phyloP scores from a whole-genome alignment of 306 rosid genomes.

The Citrullus amarus region DNA sequence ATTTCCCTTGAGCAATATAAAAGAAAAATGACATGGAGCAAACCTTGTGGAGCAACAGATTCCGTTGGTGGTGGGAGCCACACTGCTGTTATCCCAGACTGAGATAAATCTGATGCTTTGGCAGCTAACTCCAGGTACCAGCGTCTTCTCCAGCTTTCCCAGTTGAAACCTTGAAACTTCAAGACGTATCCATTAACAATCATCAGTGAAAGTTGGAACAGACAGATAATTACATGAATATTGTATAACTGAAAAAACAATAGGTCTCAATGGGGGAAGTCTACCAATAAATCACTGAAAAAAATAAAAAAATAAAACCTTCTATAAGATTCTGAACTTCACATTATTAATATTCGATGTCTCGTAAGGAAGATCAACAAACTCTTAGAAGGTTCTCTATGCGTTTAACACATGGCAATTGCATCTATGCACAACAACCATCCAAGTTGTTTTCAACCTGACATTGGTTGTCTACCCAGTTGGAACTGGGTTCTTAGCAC shows the following conservation, averaged over 20 bases:
- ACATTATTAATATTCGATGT: too few species aligned
- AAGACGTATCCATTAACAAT: slow-evolving; percentile 13
- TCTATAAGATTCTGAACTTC: not conserved
- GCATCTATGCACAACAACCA: not conserved
- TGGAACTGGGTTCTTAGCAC: not conserved
- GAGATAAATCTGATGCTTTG: slow-evolving; percentile 55
- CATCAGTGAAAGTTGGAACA: slow-evolving; percentile 1
- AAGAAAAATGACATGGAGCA: not conserved
- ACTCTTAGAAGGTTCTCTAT: not conserved
- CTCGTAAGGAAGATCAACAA: too few species aligned
- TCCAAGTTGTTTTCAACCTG: not conserved
- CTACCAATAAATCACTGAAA: not conserved
- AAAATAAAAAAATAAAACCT: not conserved
- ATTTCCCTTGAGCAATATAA: not conserved
- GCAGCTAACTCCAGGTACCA: slow-evolving; percentile 62
- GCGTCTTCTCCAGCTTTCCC: slow-evolving; percentile 82
- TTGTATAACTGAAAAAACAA: not conserved
- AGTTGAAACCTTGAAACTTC: slow-evolving; percentile 73
- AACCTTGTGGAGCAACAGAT: slow-evolving; percentile 64
- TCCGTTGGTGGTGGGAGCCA: slow-evolving; percentile 77
- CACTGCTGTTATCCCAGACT: slow-evolving; percentile 56
- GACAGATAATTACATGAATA: not conserved
- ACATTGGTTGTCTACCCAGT: not conserved
- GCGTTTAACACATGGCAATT: not conserved
- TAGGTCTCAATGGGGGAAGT: not conserved